Conservation (phyloP, 2,329 filamentous ascomycete genomes). For the Xylaria arbuscula region DNA sequence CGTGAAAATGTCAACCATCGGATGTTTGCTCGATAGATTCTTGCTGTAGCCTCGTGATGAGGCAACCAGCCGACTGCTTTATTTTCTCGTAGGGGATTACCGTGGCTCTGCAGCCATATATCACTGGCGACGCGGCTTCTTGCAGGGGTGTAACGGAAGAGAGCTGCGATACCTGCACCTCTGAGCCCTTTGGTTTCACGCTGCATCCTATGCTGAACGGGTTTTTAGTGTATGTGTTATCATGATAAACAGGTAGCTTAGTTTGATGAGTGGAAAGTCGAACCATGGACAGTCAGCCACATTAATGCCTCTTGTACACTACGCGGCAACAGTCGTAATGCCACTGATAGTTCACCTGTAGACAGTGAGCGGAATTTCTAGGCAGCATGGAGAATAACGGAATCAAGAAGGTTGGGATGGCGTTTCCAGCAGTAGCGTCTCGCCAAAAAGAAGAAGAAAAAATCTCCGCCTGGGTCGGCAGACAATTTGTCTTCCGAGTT, state of each 20-base stretch:
- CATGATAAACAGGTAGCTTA: not conserved
- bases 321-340: not conserved
- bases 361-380: not conserved
- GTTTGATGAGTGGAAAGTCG: constrained; percentile 11
- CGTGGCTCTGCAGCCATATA: not conserved
- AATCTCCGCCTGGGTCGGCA: not conserved
- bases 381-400: constrained; percentile 1
- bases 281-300: constrained; percentile 16
- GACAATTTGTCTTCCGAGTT: not conserved
- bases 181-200: not conserved
- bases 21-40: constrained; percentile 28
- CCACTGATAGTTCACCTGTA: not conserved
- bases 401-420: not conserved
- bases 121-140: constrained; percentile 6
- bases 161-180: not conserved
- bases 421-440: constrained; percentile 1
- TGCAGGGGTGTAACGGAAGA: not conserved
- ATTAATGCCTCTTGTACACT: constrained; percentile 2
- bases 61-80: constrained; percentile 26
- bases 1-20: not conserved
- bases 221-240: not conserved
- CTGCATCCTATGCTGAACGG: not conserved
- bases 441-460: not conserved
- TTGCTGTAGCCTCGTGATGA: constrained; percentile 26
- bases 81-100: not conserved